Evolutionary conservation across 148 eudicot species (phyloP), one percentile per base, ranked within the genome.

Genomic region (Rhododendron williamsianum): DNA sequence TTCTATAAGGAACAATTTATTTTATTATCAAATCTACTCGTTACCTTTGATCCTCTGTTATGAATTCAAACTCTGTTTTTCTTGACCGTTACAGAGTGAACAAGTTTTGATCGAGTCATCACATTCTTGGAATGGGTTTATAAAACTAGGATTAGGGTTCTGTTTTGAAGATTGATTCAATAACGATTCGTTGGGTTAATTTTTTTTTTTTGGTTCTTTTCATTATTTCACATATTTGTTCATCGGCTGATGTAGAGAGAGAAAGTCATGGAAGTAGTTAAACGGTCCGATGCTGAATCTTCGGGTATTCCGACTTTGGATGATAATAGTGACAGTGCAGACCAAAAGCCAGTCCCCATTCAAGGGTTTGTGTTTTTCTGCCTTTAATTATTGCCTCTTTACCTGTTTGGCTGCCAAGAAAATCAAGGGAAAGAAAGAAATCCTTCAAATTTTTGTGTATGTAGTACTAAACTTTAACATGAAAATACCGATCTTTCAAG

Each of bases 311-410:
- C 67, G 10, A 19, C 25, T 4, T 83, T 69, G 4, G 80, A 72
- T 72, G 67, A 11, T 27, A 67, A 82, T 27, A 25, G 15, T 16
- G 84, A 52, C 54, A 2, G 38, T 67, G 58, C 58, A 9, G n/a
- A 83, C 36, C n/a, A 12, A 51, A 69, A 69, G 58, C 84, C 84
- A 83, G 60, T 46, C 15, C 51, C 60, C 36, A 21, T 45, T 69
- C n/a, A 69, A 46, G 84, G 84, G 84, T 83, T 45, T 69, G 84
- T 51, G 79, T 72, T 48, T 83, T 69, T 83, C 15, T 49, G 25
- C 67, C 33, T 73, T 51, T 18, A 16, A 15, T 67, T 83, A 0
- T 54, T 54, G 18, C 56, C 15, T 10, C 52, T 11, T 56, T 33
- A 9, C 10, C 65, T 33, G 69, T 84, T 71, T 74, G 65, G 80